Base-by-base conservation (phyloP, 805 yeast species). In the Blastobotrys chiropterorum region DNA sequence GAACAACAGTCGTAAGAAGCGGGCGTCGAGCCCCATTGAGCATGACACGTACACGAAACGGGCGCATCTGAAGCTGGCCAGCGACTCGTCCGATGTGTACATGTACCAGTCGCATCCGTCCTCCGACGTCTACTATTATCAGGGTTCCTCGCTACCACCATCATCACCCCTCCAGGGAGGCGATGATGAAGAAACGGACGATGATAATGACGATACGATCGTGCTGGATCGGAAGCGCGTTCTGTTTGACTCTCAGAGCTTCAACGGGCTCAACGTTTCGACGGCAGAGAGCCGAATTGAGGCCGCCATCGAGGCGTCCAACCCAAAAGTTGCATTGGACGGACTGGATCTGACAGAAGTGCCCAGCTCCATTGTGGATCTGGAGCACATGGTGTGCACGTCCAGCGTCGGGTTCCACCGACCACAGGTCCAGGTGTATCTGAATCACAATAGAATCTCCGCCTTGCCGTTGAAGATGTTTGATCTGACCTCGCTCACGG, bases 291-390 rank as follows among this genome's bases (percentile, higher is more conserved):
- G 20, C 13, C 38, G 44, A 15, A 57, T 57, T n/a, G 52, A 53
- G 11, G 15, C 30, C 6, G 57, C 59, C 21, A 47, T 57, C 6
- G 57, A 57, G 21, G 49, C 52, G 11, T 61, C 57, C 8, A 39
- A 16, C 7, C 44, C 51, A 13, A 46, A 30, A 22, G 41, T 63
- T 3, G 50, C 56, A n/a, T 56, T 65, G 13, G 59, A 58, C 38
- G 51, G 55, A 13, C 49, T 56, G n/a, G 60, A 58, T 5, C 51
- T 71, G 13, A 47, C 44, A 0, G 53, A 58, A 22, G 56, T 72
- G 6, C 76, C 76, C 0, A 55, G 48, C 6, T 72, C 67, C 26
- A 56, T 70, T 43, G 58, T 52, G 4, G 75, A 71, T 48, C 59
- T 72, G 41, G 54, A 55, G 31, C 56, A 63, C 47, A 53, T 67